Conservation (phyloP, 768 basidiomycete genomes). For the Fistulinella prunicolor region DNA sequence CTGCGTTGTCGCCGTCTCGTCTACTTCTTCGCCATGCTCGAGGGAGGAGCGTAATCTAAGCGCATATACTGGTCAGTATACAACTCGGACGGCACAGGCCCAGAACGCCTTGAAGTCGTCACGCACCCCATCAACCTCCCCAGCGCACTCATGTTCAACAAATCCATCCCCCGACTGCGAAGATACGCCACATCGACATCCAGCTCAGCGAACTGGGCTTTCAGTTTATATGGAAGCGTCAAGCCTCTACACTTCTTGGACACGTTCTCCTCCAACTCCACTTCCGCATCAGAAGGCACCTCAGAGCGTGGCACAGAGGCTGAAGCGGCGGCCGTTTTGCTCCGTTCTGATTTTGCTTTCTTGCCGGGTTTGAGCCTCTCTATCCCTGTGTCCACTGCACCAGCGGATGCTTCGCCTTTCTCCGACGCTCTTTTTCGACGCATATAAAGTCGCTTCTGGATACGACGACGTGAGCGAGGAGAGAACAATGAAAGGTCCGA, state of each 20-base stretch:
- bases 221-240: slow-evolving; percentile 46
- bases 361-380: slow-evolving; percentile 41
- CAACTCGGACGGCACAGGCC: neutral
- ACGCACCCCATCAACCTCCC: slow-evolving; percentile 42
- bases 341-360: slow-evolving; percentile 9
- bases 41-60: slow-evolving; percentile 31
- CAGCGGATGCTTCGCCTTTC: slow-evolving; percentile 11
- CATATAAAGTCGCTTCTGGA: slow-evolving; percentile 68
- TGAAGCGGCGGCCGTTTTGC: slow-evolving; percentile 6
- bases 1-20: slow-evolving; percentile 18
- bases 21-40: slow-evolving; percentile 20
- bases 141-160: slow-evolving; percentile 38
- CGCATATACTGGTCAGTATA: neutral
- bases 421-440: slow-evolving; percentile 63
- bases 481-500: slow-evolving; percentile 34
- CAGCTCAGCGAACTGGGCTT: slow-evolving; percentile 37
- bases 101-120: slow-evolving; percentile 18
- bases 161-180: slow-evolving; percentile 39
- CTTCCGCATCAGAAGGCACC: slow-evolving; percentile 8
- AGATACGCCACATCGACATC: slow-evolving; percentile 48
- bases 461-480: slow-evolving; percentile 51
- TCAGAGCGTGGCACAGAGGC: slow-evolving; percentile 6
- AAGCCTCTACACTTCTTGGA: slow-evolving; percentile 33
- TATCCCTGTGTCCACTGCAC: neutral
- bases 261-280: slow-evolving; percentile 6